Percentiles rank a stretch among this genome's conserved stretches.
These are phyloP conservation scores for Wickerhamiella australiensis DNA, from an alignment of 805 yeast species.

Conservation along the genomic window DNA sequence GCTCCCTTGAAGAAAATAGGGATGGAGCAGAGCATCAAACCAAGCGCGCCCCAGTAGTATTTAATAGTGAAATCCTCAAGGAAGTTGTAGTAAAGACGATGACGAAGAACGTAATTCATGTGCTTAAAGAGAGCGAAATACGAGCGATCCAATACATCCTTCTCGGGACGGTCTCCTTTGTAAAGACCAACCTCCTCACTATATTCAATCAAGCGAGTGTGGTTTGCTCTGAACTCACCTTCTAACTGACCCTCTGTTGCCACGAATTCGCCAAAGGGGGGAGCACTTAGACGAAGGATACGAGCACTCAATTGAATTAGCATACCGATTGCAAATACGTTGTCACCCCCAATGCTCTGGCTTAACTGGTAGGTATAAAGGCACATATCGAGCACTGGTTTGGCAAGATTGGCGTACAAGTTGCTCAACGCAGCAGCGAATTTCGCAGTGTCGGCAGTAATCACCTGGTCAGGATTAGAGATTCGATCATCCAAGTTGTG, in stretches of 20 bases:
- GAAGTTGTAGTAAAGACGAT: slow-evolving; percentile 63
- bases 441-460: slow-evolving; percentile 67
- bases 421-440: slow-evolving; percentile 59
- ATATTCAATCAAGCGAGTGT: slow-evolving; percentile 65
- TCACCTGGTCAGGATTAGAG: slow-evolving; percentile 69
- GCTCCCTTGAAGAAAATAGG: slow-evolving; percentile 63
- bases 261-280: slow-evolving; percentile 76
- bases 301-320: slow-evolving; percentile 72
- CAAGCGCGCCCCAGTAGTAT: slow-evolving; percentile 94
- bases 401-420: slow-evolving; percentile 70
- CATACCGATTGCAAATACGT: slow-evolving; percentile 61
- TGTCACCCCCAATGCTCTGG: slow-evolving; percentile 43
- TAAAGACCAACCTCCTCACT: slow-evolving; percentile 81
- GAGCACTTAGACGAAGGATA: slow-evolving; percentile 62
- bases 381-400: slow-evolving; percentile 68
- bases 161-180: slow-evolving; percentile 69
- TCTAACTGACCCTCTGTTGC: slow-evolving; percentile 67
- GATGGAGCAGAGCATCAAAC: slow-evolving; percentile 71
- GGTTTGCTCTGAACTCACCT: slow-evolving; percentile 71
- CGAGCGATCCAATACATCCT: slow-evolving; percentile 61
- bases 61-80: slow-evolving; percentile 82
- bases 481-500: slow-evolving; percentile 47
- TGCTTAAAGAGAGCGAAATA: slow-evolving; percentile 75
- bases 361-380: slow-evolving; percentile 71
- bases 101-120: slow-evolving; percentile 59